A percentile compares a stretch with the other conserved stretches of the same genome.
Conservation (phyloP, 1,139 yeast species). For the Hyphopichia burtonii region DNA sequence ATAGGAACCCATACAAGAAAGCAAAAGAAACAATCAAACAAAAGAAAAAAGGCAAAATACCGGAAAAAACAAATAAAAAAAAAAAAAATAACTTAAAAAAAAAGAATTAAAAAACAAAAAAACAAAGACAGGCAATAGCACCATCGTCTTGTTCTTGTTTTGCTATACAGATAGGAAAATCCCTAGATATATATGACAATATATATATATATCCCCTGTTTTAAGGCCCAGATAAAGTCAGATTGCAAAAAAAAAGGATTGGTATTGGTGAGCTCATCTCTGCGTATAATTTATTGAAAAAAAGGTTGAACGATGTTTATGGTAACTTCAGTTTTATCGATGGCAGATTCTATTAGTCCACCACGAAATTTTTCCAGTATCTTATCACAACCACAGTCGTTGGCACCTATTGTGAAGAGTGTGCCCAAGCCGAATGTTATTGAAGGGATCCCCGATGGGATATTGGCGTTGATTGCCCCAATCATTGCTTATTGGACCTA, state of each 20-base stretch:
- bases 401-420: not conserved
- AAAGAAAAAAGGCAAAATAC: not conserved
- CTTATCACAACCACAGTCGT: not conserved
- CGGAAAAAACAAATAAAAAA: not conserved
- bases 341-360: slow-evolving; percentile 2
- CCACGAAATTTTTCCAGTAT: slow-evolving; percentile 1
- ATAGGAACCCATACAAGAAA: no score
- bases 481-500: slow-evolving; percentile 80
- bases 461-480: slow-evolving; percentile 72
- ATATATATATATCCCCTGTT: no score
- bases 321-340: not conserved
- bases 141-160: no score
- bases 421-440: slow-evolving; percentile 39
- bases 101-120: not conserved
- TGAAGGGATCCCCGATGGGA: slow-evolving; percentile 67
- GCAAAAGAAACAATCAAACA: not conserved
- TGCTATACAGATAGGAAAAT: no score
- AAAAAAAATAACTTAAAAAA: not conserved
- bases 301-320: not conserved
- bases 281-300: no score
- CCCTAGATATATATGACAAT: not conserved
- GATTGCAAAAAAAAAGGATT: no score
- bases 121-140: not conserved
- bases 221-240: no score
- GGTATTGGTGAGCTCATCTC: no score